These are phyloP conservation scores for Pyrenula aspistea DNA, from an alignment of 495 filamentous ascomycete species.

Conservation along the genomic window DNA sequence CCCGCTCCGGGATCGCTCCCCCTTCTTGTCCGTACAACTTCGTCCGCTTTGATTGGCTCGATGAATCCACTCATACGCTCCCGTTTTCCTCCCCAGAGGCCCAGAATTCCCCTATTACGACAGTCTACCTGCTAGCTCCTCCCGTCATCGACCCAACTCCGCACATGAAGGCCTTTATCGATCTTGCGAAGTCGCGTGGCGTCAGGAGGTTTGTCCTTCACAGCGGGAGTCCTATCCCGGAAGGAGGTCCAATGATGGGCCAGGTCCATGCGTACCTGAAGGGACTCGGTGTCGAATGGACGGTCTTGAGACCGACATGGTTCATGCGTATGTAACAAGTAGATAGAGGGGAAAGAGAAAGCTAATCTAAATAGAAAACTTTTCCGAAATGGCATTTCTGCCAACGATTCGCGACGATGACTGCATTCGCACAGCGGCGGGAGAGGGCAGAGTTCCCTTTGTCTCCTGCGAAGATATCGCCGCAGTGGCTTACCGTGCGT, in stretches of 20 bases:
- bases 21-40: conserved; percentile 1
- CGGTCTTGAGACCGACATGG: conserved; percentile 28
- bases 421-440: conserved; percentile 30
- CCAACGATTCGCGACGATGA: conserved; percentile 24
- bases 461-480: conserved; percentile 36
- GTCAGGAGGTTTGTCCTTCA: conserved; percentile 31
- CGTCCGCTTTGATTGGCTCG: conserved; percentile 35
- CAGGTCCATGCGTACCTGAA: conserved; percentile 4
- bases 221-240: conserved; percentile 20
- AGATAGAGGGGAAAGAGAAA: conserved; percentile 1
- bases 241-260: conserved; percentile 24
- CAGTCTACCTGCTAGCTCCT: conserved; percentile 28
- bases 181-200: conserved; percentile 14
- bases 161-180: conserved; percentile 21
- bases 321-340: conserved; percentile 23
- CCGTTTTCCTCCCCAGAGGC: conserved; percentile 12
- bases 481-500: conserved; percentile 25
- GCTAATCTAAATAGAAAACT: conserved; percentile 10
- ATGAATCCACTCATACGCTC: conserved; percentile 23
- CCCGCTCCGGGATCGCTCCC: conserved; percentile 16
- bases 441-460: conserved; percentile 31
- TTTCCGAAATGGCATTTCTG: conserved; percentile 9
- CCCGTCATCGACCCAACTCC: conserved; percentile 10
- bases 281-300: background rate
- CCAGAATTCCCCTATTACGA: conserved; percentile 7